Evolutionary conservation across 2,329 filamentous ascomycete genomes (phyloP).

Genomic region (Septoria linicola): DNA sequence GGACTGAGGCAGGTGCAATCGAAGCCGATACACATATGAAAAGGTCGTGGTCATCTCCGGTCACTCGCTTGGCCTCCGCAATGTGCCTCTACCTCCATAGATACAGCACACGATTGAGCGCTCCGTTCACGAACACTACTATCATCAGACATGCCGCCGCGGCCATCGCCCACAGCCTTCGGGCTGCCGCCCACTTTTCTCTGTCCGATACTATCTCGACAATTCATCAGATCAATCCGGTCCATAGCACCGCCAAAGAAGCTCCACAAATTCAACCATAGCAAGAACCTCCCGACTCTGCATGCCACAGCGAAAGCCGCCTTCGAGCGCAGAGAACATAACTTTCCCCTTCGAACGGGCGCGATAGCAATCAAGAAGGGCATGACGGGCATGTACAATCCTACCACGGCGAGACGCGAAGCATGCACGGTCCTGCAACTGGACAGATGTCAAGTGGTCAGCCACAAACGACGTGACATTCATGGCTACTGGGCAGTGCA

Average conservation of each 20-base stretch:
- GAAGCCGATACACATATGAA: too few species aligned
- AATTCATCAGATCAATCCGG: conserved; percentile 50
- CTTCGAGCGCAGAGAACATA: conserved; percentile 57
- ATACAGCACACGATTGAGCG: neutral
- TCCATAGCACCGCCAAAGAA: conserved; percentile 54
- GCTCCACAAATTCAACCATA: conserved; percentile 54
- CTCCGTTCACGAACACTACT: neutral
- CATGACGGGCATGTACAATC: conserved; percentile 87
- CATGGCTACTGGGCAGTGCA: conserved; percentile 96
- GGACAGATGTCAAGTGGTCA: conserved; percentile 85
- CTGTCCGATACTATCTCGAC: conserved; percentile 35
- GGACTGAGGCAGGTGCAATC: too few species aligned
- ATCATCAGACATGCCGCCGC: conserved; percentile 33
- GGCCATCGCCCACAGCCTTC: conserved; percentile 27
- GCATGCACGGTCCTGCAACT: conserved; percentile 92
- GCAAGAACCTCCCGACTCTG: conserved; percentile 52
- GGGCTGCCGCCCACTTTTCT: conserved; percentile 36
- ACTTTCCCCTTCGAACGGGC: conserved; percentile 69
- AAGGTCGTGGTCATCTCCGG: neutral
- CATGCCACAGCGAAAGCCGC: conserved; percentile 59
- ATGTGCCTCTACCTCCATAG: neutral
- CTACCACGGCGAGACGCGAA: conserved; percentile 70
- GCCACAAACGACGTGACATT: conserved; percentile 74
- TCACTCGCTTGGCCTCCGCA: neutral
- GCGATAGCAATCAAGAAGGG: conserved; percentile 88